A percentile compares a stretch with the other conserved stretches of the same genome.
phyloP scores from a whole-genome alignment of 2,329 filamentous ascomycete species.

The Colletotrichum acutatum region DNA sequence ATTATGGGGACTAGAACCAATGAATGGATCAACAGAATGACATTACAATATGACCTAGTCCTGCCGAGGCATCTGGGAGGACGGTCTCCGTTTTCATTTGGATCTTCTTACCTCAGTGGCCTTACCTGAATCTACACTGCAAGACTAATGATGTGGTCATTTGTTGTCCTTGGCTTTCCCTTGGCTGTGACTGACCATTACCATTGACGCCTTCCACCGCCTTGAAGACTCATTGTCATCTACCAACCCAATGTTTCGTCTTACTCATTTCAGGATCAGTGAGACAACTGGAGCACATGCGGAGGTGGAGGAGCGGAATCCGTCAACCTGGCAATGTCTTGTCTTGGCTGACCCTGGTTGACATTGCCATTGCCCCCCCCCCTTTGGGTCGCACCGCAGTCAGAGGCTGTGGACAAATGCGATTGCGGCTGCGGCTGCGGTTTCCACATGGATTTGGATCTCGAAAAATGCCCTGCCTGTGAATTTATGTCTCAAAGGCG shows the following conservation, averaged over 20 bases:
- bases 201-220: conserved; percentile 5
- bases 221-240: background rate
- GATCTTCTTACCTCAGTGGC: conserved; percentile 28
- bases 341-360: background rate
- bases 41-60: background rate
- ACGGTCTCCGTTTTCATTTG: background rate
- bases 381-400: background rate
- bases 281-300: background rate
- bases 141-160: conserved; percentile 6
- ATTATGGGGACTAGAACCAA: background rate
- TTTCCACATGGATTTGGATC: background rate
- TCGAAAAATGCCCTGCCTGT: background rate
- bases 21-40: conserved; percentile 1
- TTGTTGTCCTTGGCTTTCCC: conserved; percentile 12
- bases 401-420: conserved; percentile 9
- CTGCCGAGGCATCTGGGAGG: background rate
- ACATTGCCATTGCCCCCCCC: background rate
- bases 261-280: background rate
- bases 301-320: conserved; percentile 1
- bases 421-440: conserved; percentile 17
- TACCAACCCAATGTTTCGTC: background rate
- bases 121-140: background rate
- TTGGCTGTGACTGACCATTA: conserved; percentile 10
- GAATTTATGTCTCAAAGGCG: background rate
- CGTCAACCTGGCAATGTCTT: background rate